Conservation (phyloP, 495 filamentous ascomycete genomes). For the Xylaria bambusicola region DNA sequence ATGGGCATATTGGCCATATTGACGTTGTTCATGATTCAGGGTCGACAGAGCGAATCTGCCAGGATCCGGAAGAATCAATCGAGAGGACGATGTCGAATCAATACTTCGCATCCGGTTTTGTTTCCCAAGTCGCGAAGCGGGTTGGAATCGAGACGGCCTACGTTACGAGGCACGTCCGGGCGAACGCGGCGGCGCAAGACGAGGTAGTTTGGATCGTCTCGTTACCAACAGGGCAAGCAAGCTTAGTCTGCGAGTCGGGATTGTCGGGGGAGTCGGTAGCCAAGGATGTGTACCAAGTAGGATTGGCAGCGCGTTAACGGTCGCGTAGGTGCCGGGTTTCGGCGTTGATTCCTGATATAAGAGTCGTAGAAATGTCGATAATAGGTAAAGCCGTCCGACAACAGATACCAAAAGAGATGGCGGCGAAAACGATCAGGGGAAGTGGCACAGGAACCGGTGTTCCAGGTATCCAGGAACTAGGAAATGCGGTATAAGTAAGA, state of each 20-base stretch:
- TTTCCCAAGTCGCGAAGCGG: conserved; percentile 4
- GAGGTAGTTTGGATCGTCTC: conserved; percentile 3
- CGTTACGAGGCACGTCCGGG: not conserved
- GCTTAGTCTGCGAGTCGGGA: conserved; percentile 16
- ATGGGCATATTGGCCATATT: conserved; percentile 66
- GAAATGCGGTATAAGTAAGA: conserved; percentile 21
- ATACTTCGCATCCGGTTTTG: conserved; percentile 18
- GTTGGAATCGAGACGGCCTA: conserved; percentile 7
- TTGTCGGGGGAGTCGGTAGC: conserved; percentile 10
- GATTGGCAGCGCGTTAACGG: conserved; percentile 21
- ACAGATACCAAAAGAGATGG: conserved; percentile 25
- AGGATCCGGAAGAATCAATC: conserved; percentile 25
- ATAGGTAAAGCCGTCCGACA: conserved; percentile 18
- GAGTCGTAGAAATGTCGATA: not conserved
- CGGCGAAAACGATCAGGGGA: conserved; percentile 25
- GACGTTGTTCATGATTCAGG: conserved; percentile 67
- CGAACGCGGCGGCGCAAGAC: conserved; percentile 5
- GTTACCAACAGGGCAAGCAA: conserved; percentile 14
- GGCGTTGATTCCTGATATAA: not conserved
- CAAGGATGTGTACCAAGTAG: conserved; percentile 17
- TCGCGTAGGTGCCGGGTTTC: conserved; percentile 10
- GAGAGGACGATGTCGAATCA: conserved; percentile 16
- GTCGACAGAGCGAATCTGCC: conserved; percentile 34
- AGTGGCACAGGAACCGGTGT: conserved; percentile 19
- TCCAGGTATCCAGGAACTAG: conserved; percentile 20